A percentile compares a stretch with the other conserved stretches of the same genome.
These are phyloP conservation scores for Rhynchospora pubera DNA, from an alignment of 176 grass and related monocot species.

Conservation along the genomic window DNA sequence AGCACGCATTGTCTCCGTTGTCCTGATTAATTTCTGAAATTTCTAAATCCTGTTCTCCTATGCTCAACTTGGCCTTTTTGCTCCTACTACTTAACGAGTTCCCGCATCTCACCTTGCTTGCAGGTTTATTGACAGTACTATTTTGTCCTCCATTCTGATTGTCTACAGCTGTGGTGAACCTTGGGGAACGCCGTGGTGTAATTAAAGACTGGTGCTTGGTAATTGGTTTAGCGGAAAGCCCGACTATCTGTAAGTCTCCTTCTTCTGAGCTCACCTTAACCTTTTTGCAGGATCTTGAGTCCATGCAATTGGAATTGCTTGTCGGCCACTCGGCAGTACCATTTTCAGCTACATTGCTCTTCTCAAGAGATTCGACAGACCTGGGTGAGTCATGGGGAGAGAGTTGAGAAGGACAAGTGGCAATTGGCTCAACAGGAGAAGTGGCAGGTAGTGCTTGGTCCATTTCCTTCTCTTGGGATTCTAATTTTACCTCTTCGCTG, in stretches of 20 bases:
- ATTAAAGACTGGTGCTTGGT: not conserved
- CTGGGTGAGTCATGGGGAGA: not conserved
- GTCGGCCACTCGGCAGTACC: not conserved
- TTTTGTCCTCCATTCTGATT: not conserved
- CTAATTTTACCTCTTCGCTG: not conserved
- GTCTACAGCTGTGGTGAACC: not conserved
- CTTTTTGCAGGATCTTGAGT: not conserved
- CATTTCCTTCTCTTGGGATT: not conserved
- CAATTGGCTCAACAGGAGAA: not conserved
- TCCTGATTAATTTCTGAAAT: not conserved
- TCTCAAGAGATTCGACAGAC: not conserved
- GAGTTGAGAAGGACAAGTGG: not conserved
- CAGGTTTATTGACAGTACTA: not conserved
- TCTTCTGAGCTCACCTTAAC: not conserved
- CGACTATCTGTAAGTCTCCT: not conserved
- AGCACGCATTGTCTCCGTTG: constrained; percentile 19
- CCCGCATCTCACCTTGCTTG: not conserved
- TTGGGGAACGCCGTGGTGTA: not conserved
- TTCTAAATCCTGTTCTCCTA: not conserved
- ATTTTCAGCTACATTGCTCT: not conserved
- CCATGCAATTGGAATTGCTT: not conserved
- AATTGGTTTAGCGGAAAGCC: not conserved
- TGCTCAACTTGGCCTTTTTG: constrained; percentile 1
- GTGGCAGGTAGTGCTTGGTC: not conserved
- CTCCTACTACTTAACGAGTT: not conserved